Percentiles rank a stretch among this genome's conserved stretches.
phyloP scores from a whole-genome alignment of 2,329 filamentous ascomycete species.

The Talaromyces sp. region DNA sequence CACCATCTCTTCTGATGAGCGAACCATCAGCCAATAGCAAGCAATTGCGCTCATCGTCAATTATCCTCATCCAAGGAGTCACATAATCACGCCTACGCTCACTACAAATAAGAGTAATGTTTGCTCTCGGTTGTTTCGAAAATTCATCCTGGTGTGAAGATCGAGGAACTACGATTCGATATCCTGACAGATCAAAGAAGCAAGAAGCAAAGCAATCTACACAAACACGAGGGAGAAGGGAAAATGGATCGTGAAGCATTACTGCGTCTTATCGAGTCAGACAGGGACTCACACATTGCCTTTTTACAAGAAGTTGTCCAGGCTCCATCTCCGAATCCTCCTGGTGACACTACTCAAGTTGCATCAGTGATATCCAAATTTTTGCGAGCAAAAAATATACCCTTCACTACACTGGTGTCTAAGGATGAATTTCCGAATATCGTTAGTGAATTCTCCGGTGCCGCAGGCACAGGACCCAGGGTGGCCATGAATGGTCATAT shows the following conservation, averaged over 20 bases:
- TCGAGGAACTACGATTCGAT: neutral
- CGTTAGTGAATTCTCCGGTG: constrained; percentile 20
- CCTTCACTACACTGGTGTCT: constrained; percentile 24
- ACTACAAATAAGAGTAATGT: neutral
- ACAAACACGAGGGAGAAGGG: neutral
- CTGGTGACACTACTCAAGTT: constrained; percentile 32
- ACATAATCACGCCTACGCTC: neutral
- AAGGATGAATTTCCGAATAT: constrained; percentile 28
- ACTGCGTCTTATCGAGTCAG: constrained; percentile 5
- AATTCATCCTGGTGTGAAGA: no score
- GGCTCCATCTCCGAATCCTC: constrained; percentile 34
- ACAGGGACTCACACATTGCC: constrained; percentile 20
- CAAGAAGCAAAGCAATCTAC: neutral
- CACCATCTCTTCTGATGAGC: neutral
- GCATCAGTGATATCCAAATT: constrained; percentile 27
- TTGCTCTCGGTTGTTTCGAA: neutral
- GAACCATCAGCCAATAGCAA: neutral
- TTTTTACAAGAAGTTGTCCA: constrained; percentile 31
- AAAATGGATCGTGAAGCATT: neutral
- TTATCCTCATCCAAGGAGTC: neutral
- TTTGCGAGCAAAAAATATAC: constrained; percentile 20
- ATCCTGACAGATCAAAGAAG: neutral
- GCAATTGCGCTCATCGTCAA: neutral
- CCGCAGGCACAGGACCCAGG: constrained; percentile 19
- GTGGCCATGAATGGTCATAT: constrained; percentile 41